Evolutionary conservation across 2,329 filamentous ascomycete species (phyloP).

Genomic region (Hypoxylon sp.): DNA sequence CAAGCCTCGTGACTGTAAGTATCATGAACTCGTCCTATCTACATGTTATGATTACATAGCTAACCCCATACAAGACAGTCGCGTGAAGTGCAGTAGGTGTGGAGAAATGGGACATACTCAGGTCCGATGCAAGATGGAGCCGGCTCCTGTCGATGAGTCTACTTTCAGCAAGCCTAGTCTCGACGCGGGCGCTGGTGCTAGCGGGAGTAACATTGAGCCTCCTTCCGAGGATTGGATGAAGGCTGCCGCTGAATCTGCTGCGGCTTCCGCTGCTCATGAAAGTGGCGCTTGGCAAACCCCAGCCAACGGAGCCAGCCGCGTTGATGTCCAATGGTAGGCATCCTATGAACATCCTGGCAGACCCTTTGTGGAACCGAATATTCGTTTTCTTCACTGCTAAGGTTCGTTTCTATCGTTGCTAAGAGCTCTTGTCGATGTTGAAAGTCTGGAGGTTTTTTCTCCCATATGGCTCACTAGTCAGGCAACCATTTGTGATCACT

Average conservation of each 20-base stretch:
- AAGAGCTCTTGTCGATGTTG: slow-evolving; percentile 21
- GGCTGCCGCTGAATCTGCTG: neutral
- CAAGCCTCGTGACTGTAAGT: slow-evolving; percentile 69
- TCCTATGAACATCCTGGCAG: neutral
- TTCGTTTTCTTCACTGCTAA: neutral
- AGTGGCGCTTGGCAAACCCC: slow-evolving; percentile 16
- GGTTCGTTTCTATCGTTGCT: slow-evolving; percentile 9
- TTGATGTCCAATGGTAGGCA: slow-evolving; percentile 2
- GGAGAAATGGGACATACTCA: slow-evolving; percentile 63
- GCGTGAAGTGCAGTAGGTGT: slow-evolving; percentile 73
- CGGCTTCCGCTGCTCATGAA: neutral
- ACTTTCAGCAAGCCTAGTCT: slow-evolving; percentile 14
- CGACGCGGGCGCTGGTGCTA: slow-evolving; percentile 21
- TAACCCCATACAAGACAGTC: slow-evolving; percentile 58
- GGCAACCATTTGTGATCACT: neutral
- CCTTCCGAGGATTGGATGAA: slow-evolving; percentile 9
- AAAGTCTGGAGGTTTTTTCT: slow-evolving; percentile 22
- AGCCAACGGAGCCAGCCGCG: neutral
- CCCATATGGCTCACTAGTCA: slow-evolving; percentile 17
- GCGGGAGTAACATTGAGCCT: slow-evolving; percentile 21
- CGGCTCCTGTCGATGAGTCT: slow-evolving; percentile 34
- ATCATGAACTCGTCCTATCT: neutral
- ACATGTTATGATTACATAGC: slow-evolving; percentile 22
- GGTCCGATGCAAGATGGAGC: slow-evolving; percentile 56
- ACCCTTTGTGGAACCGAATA: neutral